Base-by-base conservation (phyloP, 2,329 filamentous ascomycete species). In the Bipolaris sorokiniana region DNA sequence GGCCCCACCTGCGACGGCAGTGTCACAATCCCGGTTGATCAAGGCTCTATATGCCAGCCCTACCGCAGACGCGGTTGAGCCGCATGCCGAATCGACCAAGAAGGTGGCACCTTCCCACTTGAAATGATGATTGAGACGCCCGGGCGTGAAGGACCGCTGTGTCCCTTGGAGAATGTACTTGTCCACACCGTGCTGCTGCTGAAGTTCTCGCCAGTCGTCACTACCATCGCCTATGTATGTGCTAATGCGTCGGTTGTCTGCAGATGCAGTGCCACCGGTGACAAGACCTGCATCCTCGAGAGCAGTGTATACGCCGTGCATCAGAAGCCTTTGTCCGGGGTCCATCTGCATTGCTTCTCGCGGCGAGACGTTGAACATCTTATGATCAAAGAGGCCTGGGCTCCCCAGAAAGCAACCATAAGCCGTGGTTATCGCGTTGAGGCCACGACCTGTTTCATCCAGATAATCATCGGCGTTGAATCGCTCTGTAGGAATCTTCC, bases 301-400 rank as follows among this genome's bases (percentile, higher is more conserved):
- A 0, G 91, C 90, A 70, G 94, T 90, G 66, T 92, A 94, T 0
- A 89, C 2, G 90, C 92, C 7, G 88, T 85, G 26, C 22, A 95
- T 78, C 3, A 89, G 88, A 63, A 93, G 82, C 65, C 91, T 84
- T 72, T 92, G 90, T 84, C 91, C 91, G 0, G 91, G 91, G 72
- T 94, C 90, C 1, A 89, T 92, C 71, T 92, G 89, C 49, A 86
- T 85, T 26, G 90, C 91, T 76, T 94, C 90, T 64, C 89, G 86
- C 6, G 90, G 90, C 31, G 90, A 92, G 88, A 94, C 92, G 76
- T 92, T 92, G 84, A 94, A 94, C 78, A 94, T 93, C 0, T 88
- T 82, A n/a, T 89, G 87, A 67, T 94, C 90, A 69, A 94, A 94
- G 44, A 89, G 81, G 52, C 89, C 89, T 0, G 90, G 90, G 58